phyloP scores from a whole-genome alignment of 768 basidiomycete genomes.

The Floccularia luteovirens region DNA sequence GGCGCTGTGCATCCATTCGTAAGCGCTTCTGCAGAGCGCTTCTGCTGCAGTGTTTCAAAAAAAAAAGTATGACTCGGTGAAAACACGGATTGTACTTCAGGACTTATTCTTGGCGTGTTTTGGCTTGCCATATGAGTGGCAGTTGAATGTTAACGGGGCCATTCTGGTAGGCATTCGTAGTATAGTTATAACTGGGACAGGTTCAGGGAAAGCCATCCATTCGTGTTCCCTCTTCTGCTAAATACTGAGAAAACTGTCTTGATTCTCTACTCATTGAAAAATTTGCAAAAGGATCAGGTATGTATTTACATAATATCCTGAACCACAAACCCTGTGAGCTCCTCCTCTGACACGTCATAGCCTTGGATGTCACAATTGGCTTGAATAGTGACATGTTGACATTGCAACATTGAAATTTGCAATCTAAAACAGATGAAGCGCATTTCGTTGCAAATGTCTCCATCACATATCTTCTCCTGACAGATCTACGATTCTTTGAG shows the following conservation, averaged over 20 bases:
- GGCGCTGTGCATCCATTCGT: neutral
- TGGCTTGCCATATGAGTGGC: neutral
- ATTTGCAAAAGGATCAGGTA: neutral
- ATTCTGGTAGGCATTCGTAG: neutral
- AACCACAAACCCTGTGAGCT: neutral
- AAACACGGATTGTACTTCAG: neutral
- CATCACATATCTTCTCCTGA: neutral
- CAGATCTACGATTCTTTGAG: conserved; percentile 1
- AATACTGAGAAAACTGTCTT: neutral
- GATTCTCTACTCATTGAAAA: neutral
- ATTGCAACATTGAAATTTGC: neutral
- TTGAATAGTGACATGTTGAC: neutral
- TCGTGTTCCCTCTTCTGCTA: neutral
- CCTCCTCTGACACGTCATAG: neutral
- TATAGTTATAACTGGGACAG: neutral
- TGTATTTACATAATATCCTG: neutral
- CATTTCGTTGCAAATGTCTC: neutral
- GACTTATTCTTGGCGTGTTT: neutral
- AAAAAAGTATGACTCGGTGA: neutral
- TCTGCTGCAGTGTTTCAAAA: neutral
- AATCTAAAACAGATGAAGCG: neutral
- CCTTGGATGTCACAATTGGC: neutral
- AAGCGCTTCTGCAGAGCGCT: neutral
- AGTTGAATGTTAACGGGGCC: neutral
- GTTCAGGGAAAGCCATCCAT: neutral